Evolutionary conservation across 345 rosid genomes (phyloP).

Genomic region (Stellera chamaejasme): DNA sequence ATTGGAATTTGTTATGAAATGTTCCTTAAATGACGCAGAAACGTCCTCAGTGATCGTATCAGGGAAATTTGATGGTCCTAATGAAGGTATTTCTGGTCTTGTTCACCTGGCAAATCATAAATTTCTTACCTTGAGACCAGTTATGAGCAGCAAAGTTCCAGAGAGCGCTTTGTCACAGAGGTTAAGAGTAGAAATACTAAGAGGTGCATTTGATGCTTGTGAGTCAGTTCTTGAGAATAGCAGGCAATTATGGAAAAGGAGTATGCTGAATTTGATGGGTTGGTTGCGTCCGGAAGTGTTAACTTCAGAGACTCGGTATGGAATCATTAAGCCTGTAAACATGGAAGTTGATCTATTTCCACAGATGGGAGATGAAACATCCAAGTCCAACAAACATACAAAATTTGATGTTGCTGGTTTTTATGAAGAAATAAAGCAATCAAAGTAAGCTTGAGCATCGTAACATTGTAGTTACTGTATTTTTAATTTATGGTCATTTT

Average conservation of each 20-base stretch:
- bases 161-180: slow-evolving; percentile 41
- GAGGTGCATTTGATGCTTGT: slow-evolving; percentile 60
- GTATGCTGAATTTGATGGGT: slow-evolving; percentile 83
- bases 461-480: background rate
- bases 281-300: slow-evolving; percentile 91
- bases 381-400: slow-evolving; percentile 29
- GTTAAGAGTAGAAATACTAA: slow-evolving; percentile 75
- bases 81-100: slow-evolving; percentile 77
- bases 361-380: slow-evolving; percentile 20
- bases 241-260: slow-evolving; percentile 77
- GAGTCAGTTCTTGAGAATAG: slow-evolving; percentile 61
- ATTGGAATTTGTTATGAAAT: slow-evolving; percentile 49
- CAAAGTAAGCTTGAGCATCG: slow-evolving; percentile 53
- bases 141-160: slow-evolving; percentile 20
- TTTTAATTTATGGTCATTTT: background rate
- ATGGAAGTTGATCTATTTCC: slow-evolving; percentile 20
- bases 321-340: slow-evolving; percentile 22
- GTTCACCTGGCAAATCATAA: slow-evolving; percentile 62
- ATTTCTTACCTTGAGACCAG: slow-evolving; percentile 62
- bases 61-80: slow-evolving; percentile 76
- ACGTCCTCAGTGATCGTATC: slow-evolving; percentile 40
- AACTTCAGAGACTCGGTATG: slow-evolving; percentile 76
- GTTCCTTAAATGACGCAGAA: slow-evolving; percentile 22
- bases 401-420: slow-evolving; percentile 67
- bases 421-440: slow-evolving; percentile 94